Evolutionary conservation across 1,284 basidiomycete genomes (phyloP), one percentile per base, ranked within the genome.

Genomic region (Malassezia caprae): DNA sequence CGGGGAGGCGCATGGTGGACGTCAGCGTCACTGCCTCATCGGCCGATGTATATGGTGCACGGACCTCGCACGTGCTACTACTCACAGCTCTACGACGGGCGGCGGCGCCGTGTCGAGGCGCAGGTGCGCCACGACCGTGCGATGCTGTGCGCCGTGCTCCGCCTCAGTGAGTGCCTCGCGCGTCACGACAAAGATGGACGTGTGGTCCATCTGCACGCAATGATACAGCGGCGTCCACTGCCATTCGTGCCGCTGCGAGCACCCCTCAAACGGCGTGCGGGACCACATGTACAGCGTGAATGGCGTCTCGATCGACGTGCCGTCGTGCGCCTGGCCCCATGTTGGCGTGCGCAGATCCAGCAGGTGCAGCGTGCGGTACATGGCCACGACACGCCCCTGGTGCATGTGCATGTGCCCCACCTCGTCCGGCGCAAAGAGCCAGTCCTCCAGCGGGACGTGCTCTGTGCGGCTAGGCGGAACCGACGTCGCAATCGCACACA

Each of bases 231-330:
- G 32, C n/a, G 32, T 34, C 32, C 32, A 34, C 32, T 34, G 32
- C 32, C 32, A 34, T 13, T 34, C 32, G n/a, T 34, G 32, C 32
- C 32, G 32, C 32, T 34, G 11, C 32, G 32, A 34, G 32, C 32
- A 34, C 32, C 32, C 32, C n/a, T 34, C 32, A 34, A 34, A 34
- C 8, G 44, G 43, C 32, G 8, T 12, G 19, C 30, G 26, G 10
- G 44, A 47, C 45, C 52, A 42, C 27, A 48, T 37, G 37, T 54
- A 54, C 30, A 34, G 45, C 19, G 45, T 26, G 12, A 52, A 52
- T 3, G 49, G 41, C 23, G 35, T 45, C 3, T 45, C 15, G 13
- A 41, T 41, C 4, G n/a, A 27, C 19, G 23, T 12, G 17, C 17
- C 28, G 23, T 31, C 45, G 28, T 24, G 11, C n/a, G 17, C 21